Evolutionary conservation across 2,329 filamentous ascomycete species (phyloP), one percentile per base, ranked within the genome.

Genomic region (Daldinia sp.): DNA sequence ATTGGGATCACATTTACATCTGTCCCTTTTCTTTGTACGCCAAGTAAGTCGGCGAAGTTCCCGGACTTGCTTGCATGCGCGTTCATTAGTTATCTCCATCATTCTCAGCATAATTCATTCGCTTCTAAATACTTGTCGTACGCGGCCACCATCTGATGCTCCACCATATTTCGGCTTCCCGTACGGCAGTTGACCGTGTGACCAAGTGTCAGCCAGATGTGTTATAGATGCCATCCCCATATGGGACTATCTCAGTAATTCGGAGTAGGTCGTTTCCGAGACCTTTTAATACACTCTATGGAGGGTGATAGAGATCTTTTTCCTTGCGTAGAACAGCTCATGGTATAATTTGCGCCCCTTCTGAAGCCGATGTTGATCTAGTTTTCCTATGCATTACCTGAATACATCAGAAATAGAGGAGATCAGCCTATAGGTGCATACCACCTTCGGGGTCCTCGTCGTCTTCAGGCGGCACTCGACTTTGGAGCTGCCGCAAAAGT

Each of bases 381-480:
- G 30, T 11, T 17, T 32, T n/a, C 17, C 3, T 27, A 10, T 25
- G 30, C 32, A 4, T 43, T n/a, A 51, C 7, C 13, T 37, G n/a
- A 11, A 19, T 1, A 8, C 5, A 11, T 9, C 10, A 11, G 7
- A 35, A 34, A 30, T 9, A 25, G 29, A n/a, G 10, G 29, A 29
- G 35, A 11, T 23, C 21, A 68, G 34, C 13, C 80, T 73, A 90
- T 45, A 91, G 75, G 77, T 91, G 87, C 79, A 91, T 80, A 1
- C 88, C 88, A 17, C 82, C 84, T 3, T 87, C 82, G 10, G 68
- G 47, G 54, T 82, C 80, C 19, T 80, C 80, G 5, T 80, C 80
- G 2, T 81, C 75, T 10, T 72, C 78, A 21, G 82, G 71, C 5
- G 80, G 78, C 76, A 90, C 79, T 53, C 83, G 83, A 68, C 83